Evolutionary conservation across 2,329 filamentous ascomycete genomes (phyloP), one percentile per base, ranked within the genome.

Genomic region (Ramularia collo-cygni): DNA sequence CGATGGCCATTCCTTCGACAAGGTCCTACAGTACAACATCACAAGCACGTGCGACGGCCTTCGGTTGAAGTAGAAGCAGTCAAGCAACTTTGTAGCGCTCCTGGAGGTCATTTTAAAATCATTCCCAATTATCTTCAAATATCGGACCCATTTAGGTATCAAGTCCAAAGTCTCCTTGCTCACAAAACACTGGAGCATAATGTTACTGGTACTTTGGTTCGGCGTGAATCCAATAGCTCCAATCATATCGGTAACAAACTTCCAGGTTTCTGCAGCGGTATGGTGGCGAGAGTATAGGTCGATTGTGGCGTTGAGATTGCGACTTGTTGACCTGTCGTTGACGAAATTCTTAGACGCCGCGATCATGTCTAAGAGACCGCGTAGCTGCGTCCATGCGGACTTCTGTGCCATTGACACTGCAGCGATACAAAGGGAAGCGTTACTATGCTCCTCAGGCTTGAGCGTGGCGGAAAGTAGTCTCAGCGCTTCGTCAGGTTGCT

Each of bases 11-110:
- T 13, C 8, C 6, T 27, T 24, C 4, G 35, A 15, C 13, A 61
- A 32, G 21, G 44, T 35, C 14, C 53, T 49, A 39, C 53, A 58
- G 8, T 55, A 40, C 44, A 42, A 48, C 35, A 58, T 52, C 13
- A 61, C 15, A 15, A 55, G 21, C 9, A 42, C 38, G 29, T 60
- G 55, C 9, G 55, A 47, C 15, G 56, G 56, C 4, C 56, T 48
- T 19, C 37, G 38, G 4, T 54, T 43, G 12, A 41, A 43, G 37
- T 55, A 61, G 40, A 45, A 60, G 5, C 35, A 34, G n/a, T 40
- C 46, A 16, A 61, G 24, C 32, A 61, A 28, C 9, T 31, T 32
- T 5, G 46, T 43, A 8, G 49, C 56, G 5, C 48, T 36, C 14
- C 21, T 19, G 4, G 45, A 30, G 17, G 50, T 43, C 9, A 61